Base-by-base conservation (phyloP, 1,284 basidiomycete genomes). In the Ustilago vetiveriae region DNA sequence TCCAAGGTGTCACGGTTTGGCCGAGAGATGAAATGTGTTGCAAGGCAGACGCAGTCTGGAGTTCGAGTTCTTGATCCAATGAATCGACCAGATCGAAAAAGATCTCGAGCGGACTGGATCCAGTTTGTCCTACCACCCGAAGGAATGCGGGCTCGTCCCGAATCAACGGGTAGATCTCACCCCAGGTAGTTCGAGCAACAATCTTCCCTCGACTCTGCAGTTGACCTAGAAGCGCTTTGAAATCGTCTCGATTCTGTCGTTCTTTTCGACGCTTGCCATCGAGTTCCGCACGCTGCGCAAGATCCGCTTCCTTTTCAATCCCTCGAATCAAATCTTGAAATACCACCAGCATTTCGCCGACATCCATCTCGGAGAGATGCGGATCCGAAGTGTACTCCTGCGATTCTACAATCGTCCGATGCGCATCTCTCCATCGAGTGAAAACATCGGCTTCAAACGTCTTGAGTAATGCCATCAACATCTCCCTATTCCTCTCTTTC, bases 41-140 rank as follows among this genome's bases (percentile, higher is more conserved):
- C 64, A 90, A 88, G 0, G 89, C 87, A 10, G 86, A 64, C 9
- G 84, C 85, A 22, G 91, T 88, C 74, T 91, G 90, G 22, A 86
- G 86, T 66, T 95, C 93, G 11, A 96, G 86, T 69, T 89, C 87
- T 75, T 92, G 89, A 74, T 93, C 92, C 4, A 97, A 86, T 35
- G 86, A 86, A 82, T 98, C 95, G 36, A 97, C 89, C 5, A 87
- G 82, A 81, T 98, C 95, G 92, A 92, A 97, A 84, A 97, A 98
- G 10, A 98, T 86, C 71, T 98, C 95, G 36, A 98, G 86, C 1
- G 95, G 93, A 66, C 90, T 92, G 3, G 92, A 95, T 14, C 96
- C 96, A 4, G 92, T 90, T 77, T 91, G 90, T 2, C 94, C 94
- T 6, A 97, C 88, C 80, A 97, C 87, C 58, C 87, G 86, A 27